Conservation (phyloP, 306 rosid genomes). For the Pyrus communis region DNA sequence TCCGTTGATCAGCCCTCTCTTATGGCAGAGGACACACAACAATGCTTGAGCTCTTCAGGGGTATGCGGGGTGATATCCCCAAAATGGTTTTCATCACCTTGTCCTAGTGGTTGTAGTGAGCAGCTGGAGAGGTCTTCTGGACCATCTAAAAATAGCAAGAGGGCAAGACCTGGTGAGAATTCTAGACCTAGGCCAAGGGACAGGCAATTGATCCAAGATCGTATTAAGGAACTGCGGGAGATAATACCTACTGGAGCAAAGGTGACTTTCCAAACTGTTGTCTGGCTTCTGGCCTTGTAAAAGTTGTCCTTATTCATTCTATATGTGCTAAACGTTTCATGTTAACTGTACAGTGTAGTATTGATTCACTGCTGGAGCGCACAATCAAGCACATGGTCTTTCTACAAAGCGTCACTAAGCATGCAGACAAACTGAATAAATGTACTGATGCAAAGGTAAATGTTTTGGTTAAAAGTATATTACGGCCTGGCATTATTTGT, state of each 20-base stretch:
- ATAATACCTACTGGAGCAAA: conserved; percentile 90
- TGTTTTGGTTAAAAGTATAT: conserved; percentile 1
- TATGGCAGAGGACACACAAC: conserved; percentile 47
- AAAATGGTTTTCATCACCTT: conserved; percentile 67
- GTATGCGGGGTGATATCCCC: conserved; percentile 56
- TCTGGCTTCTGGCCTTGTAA: conserved; percentile 12
- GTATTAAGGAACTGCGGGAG: conserved; percentile 90
- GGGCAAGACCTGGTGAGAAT: conserved; percentile 85
- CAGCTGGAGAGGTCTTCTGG: conserved; percentile 69
- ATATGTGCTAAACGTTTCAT: conserved; percentile 24
- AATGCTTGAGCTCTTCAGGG: conserved; percentile 70
- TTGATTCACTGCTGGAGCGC: conserved; percentile 86
- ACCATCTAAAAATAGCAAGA: conserved; percentile 71
- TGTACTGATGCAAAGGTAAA: conserved; percentile 55
- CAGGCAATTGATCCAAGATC: conserved; percentile 96
- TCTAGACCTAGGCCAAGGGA: conserved; percentile 98
- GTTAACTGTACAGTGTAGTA: conserved; percentile 67
- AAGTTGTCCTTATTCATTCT: conserved; percentile 10
- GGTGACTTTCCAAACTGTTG: conserved; percentile 31
- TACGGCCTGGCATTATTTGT: background rate
- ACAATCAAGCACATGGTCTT: conserved; percentile 86
- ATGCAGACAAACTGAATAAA: conserved; percentile 76
- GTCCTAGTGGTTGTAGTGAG: conserved; percentile 64
- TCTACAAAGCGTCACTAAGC: conserved; percentile 80
- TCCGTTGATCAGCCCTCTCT: conserved; percentile 54